Base-by-base conservation (phyloP, 371 early-diverging fungal species). In the Mucor velutinosus region DNA sequence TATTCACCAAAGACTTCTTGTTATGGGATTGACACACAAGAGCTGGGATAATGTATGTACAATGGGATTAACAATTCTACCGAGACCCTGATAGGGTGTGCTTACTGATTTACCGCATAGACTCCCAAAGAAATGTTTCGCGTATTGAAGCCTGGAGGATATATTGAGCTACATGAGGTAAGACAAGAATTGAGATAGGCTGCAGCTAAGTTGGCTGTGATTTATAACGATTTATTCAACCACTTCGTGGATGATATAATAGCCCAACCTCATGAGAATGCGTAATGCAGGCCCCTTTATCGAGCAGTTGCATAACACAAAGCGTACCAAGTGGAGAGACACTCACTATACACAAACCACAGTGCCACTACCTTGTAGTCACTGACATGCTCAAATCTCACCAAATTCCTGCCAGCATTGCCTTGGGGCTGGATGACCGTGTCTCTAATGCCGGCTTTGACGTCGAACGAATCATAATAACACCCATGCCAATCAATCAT, bases 111-210 rank as follows among this genome's bases (percentile, higher is more conserved):
- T 37, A 12, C 37, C 37, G 2, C 37, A 19, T 56, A 64, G 61
- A 56, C 56, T 3, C 39, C 66, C 7, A 51, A 57, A 32, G 63
- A 71, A 21, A 15, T 66, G 1, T 66, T 47, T 25, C 51, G 63
- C 12, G 53, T 59, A 10, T 58, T 71, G 11, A 71, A 71, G 23
- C 71, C 71, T 30, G 71, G 66, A 15, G 71, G 71, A 7, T 58
- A 64, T 32, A 32, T 82, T 12, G 78, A 82, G 43, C 49, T 82
- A 8, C 74, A 69, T 29, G 82, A 82, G 66, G 76, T 78, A n/a
- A 68, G 69, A 37, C 32, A n/a, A 33, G 30, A 2, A 30, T 30
- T 30, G 30, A 6, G 30, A 30, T 30, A 6, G 30, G 6, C 2
- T 30, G 30, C 30, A 33, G 7, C 7, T 6, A 30, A 6, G 30